Evolutionary conservation across 805 yeast genomes (phyloP), one percentile per base, ranked within the genome.

Genomic region (Ogataea methanolica): DNA sequence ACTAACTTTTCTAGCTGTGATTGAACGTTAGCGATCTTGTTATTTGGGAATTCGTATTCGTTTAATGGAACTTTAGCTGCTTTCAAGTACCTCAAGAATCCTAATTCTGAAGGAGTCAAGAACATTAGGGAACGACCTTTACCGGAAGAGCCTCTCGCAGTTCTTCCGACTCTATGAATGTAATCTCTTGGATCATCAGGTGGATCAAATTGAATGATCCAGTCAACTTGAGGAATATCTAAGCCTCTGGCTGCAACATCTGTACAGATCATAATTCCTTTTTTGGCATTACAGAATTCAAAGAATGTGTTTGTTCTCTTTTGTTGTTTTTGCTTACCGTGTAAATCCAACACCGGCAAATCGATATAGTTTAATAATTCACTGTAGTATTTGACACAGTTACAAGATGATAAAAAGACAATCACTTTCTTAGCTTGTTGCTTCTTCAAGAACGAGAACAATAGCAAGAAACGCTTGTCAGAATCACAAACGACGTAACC

Each of bases 111-210:
- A 39, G 99, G 99, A 8, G 92, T 84, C 66, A 94, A 76, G 68
- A 94, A 94, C 98, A 94, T 91, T 52, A 94, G 74, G 9, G 96
- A 88, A 69, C 84, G 88, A 60, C 99, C 99, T 64, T 83, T 84
- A 48, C 96, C 98, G 42, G 79, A 64, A 21, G 85, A 71, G 55
- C 96, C 96, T 75, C 99, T 85, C 35, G 99, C 99, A 26, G 99
- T 94, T 76, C 99, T 85, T 56, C 99, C 99, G 35, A 94, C 99
- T 70, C 99, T 83, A 73, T 94, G 99, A 58, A 94, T 94, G 68
- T 94, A 94, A 71, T 94, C 98, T 72, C 98, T 83, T 70, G 99
- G 99, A 72, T 94, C 99, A 84, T 94, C 99, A 67, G 99, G 99
- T 47, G 99, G 99, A 68, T 94, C 99, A 63, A 89, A 94, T 74